These are phyloP conservation scores for Saturnispora ahearnii DNA, from an alignment of 805 yeast species.

Conservation along the genomic window DNA sequence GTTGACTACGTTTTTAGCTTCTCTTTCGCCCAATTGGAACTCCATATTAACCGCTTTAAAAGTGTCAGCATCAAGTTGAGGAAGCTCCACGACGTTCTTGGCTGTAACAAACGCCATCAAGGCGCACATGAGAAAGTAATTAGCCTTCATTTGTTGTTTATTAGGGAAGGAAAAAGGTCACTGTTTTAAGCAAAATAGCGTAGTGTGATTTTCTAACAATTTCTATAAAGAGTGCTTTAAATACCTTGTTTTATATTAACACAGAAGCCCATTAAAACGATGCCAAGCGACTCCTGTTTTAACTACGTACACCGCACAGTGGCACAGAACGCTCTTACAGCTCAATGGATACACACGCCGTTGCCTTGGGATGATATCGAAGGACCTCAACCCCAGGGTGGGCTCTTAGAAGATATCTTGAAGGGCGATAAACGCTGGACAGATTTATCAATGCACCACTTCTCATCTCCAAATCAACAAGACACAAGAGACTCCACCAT, in stretches of 20 bases:
- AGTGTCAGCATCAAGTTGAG: conserved; percentile 7
- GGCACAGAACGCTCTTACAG: neutral
- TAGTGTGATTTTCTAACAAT: neutral
- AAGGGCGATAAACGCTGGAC: neutral
- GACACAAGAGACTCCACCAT: neutral
- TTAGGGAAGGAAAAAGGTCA: neutral
- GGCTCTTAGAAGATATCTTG: neutral
- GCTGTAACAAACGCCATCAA: neutral
- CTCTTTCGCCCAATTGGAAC: conserved; percentile 12
- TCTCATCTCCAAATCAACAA: neutral
- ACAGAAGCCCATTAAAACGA: neutral
- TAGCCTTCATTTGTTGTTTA: neutral
- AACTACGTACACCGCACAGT: neutral
- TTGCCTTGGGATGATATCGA: conserved; percentile 6
- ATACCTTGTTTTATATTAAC: neutral
- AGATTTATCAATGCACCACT: neutral
- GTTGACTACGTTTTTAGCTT: conserved; percentile 12
- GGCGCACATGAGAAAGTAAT: neutral
- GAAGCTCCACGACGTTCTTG: conserved; percentile 1
- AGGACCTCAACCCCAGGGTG: neutral
- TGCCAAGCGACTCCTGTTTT: neutral
- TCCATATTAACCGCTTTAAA: conserved; percentile 8
- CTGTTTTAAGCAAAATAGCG: neutral
- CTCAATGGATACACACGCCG: neutral
- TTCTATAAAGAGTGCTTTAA: neutral